Evolutionary conservation across 2,329 filamentous ascomycete species (phyloP).

Genomic region (Cercospora canescens): DNA sequence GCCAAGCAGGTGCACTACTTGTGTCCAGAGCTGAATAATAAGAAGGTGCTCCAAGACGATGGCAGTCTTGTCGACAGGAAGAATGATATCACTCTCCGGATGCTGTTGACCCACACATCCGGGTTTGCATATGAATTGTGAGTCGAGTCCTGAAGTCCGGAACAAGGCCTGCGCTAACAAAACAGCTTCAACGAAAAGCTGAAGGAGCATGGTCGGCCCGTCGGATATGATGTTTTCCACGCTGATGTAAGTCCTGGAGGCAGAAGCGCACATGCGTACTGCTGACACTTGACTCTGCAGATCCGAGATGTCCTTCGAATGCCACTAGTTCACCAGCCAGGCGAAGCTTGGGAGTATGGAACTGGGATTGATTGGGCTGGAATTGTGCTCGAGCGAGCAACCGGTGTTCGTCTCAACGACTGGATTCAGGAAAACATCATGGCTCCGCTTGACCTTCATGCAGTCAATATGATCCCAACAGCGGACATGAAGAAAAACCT

Average conservation of each 20-base stretch:
- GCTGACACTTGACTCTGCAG: neutral
- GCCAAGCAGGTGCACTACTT: slow-evolving; percentile 40
- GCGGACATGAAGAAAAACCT: slow-evolving; percentile 55
- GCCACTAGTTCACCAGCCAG: slow-evolving; percentile 64
- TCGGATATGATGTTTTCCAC: slow-evolving; percentile 59
- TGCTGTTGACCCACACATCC: slow-evolving; percentile 53
- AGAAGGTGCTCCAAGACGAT: slow-evolving; percentile 44
- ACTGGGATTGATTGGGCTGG: slow-evolving; percentile 53
- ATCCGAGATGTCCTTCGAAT: slow-evolving; percentile 47
- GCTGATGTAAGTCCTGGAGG: slow-evolving; percentile 43
- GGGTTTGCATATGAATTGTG: slow-evolving; percentile 51
- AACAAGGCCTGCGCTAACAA: neutral
- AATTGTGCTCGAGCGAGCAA: slow-evolving; percentile 47
- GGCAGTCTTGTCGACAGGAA: slow-evolving; percentile 45
- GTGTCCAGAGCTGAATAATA: slow-evolving; percentile 45
- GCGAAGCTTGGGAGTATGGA: slow-evolving; percentile 60
- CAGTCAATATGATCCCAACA: slow-evolving; percentile 60
- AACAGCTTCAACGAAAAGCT: slow-evolving; percentile 45
- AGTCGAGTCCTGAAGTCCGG: slow-evolving; percentile 2
- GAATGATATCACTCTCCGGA: slow-evolving; percentile 51
- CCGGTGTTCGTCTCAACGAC: slow-evolving; percentile 44
- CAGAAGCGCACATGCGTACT: neutral
- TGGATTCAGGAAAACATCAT: slow-evolving; percentile 51
- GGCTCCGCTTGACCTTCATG: slow-evolving; percentile 47
- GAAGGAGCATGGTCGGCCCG: slow-evolving; percentile 46